Conservation (phyloP, 495 filamentous ascomycete genomes). For the Margaritispora aquatica region DNA sequence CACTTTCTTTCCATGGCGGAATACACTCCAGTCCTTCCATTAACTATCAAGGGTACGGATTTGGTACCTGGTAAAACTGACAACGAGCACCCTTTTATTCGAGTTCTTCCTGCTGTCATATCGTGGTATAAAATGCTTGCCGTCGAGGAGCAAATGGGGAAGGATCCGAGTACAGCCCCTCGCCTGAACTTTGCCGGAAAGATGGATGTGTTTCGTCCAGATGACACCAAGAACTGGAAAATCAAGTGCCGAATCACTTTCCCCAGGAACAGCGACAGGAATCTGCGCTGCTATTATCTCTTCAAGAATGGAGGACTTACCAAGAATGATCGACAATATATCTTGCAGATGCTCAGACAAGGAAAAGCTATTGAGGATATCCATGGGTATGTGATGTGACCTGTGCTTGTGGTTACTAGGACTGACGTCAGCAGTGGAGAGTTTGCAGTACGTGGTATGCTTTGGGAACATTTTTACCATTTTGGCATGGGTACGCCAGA, state of each 20-base stretch:
- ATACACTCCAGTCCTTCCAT: not conserved
- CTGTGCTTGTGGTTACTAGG: not conserved
- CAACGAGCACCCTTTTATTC: not conserved
- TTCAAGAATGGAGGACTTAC: not conserved
- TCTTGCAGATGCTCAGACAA: not conserved
- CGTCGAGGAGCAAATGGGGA: not conserved
- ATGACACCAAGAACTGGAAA: not conserved
- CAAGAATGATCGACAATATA: not conserved
- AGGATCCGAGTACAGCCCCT: not conserved
- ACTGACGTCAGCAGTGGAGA: not conserved
- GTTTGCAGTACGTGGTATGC: not conserved
- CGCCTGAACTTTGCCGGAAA: not conserved
- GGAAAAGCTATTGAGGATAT: not conserved
- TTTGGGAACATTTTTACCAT: not conserved
- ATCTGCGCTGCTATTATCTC: not conserved
- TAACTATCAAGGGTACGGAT: not conserved
- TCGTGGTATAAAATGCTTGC: not conserved
- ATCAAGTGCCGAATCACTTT: not conserved
- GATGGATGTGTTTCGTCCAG: not conserved
- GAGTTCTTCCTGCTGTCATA: not conserved
- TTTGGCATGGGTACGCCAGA: not conserved
- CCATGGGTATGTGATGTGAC: not conserved
- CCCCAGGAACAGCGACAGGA: not conserved
- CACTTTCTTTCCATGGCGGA: not conserved
- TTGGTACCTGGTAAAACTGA: not conserved